Base-by-base conservation (phyloP, 192 early-diverging fungal species). In the Coemansia sp. region DNA sequence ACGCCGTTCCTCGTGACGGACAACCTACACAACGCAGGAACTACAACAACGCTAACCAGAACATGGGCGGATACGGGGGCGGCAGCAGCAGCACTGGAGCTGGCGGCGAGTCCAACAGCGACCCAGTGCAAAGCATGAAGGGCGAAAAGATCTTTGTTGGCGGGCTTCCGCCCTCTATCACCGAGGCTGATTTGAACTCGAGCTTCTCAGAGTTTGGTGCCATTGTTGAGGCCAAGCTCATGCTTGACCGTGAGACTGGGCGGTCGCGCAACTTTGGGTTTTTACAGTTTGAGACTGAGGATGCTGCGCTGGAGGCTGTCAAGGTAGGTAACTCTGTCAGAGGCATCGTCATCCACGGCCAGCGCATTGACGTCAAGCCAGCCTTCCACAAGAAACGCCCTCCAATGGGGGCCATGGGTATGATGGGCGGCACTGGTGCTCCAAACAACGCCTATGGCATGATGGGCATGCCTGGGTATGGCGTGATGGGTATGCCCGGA, bases 191-290 rank as follows among this genome's bases (percentile, higher is more conserved):
- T 71, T 88, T 97, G 70, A 85, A 86, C 52, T 87, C 92, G 52
- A 91, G 89, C 65, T 97, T 97, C 75, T 75, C 71, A 27, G 86
- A 89, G 68, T 97, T 94, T 81, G 95, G 95, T 1, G 85, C 75
- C 43, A 92, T 97, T 15, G 80, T 89, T 20, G 94, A 96, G 68
- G 91, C 92, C 35, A 94, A 89, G 37, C 70, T 97, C 16, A 94
- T 95, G 90, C 87, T 87, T 22, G 93, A 96, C 68, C 84, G 88
- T 20, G 87, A 88, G 59, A 94, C 94, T 3, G 94, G 94, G 7
- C 84, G 92, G 61, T 90, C 93, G 16, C 90, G 95, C 47, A 92
- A 93, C 16, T 97, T 93, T 80, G 95, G 95, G 20, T 97, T 97
- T 70, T 85, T 97, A 56, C 93, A 92, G 5, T 97, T 93, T 82